These are phyloP conservation scores for Penicillium vulpinum DNA, from an alignment of 2,329 filamentous ascomycete genomes.

Conservation along the genomic window DNA sequence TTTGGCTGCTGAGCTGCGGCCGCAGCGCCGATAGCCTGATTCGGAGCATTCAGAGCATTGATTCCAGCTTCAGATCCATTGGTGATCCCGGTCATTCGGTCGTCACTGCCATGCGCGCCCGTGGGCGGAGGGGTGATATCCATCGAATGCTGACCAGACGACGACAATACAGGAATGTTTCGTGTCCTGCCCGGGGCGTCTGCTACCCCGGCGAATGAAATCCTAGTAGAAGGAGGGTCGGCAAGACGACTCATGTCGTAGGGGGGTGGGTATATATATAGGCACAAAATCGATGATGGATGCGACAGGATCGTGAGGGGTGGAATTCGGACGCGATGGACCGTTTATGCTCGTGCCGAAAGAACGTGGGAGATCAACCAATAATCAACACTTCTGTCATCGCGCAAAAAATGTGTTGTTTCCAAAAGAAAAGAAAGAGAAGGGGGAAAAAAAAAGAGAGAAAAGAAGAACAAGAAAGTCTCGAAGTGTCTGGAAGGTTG, in stretches of 20 bases:
- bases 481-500: slow-evolving; percentile 2
- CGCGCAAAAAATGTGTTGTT: slow-evolving; percentile 14
- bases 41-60: slow-evolving; percentile 29
- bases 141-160: slow-evolving; percentile 51
- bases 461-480: slow-evolving; percentile 4
- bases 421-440: slow-evolving; percentile 1
- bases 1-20: slow-evolving; percentile 81
- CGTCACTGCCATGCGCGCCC: slow-evolving; percentile 53
- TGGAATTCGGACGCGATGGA: slow-evolving; percentile 19
- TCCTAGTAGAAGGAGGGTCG: slow-evolving; percentile 43
- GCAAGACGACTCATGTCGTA: slow-evolving; percentile 43
- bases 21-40: slow-evolving; percentile 46
- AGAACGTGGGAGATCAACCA: slow-evolving; percentile 36
- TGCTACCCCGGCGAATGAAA: slow-evolving; percentile 45
- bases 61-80: slow-evolving; percentile 35
- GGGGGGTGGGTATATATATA: neutral
- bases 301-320: slow-evolving; percentile 12
- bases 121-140: slow-evolving; percentile 53
- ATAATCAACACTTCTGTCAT: slow-evolving; percentile 32
- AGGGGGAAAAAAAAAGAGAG: neutral
- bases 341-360: slow-evolving; percentile 28
- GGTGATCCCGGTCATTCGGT: slow-evolving; percentile 42
- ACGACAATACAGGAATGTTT: slow-evolving; percentile 52
- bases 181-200: slow-evolving; percentile 49
- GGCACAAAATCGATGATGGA: slow-evolving; percentile 5